phyloP scores from a whole-genome alignment of 495 filamentous ascomycete species.

The Daldinia grandis region DNA sequence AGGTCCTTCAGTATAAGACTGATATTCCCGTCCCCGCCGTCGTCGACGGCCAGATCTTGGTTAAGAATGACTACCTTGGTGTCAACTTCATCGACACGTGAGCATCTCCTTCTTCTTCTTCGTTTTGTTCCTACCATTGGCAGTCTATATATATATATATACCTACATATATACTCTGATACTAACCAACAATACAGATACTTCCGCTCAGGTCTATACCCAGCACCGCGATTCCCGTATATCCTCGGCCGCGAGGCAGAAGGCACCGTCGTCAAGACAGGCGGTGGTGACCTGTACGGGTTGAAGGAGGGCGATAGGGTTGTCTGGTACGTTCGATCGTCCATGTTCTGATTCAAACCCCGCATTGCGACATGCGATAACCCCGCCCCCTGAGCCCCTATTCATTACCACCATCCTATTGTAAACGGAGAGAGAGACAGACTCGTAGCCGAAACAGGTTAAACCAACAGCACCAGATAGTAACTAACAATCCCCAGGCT shows the following conservation, averaged over 20 bases:
- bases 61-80: conserved; percentile 86
- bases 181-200: conserved; percentile 58
- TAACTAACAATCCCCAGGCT: conserved; percentile 46
- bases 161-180: not conserved
- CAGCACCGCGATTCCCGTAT: conserved; percentile 71
- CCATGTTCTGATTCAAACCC: not conserved
- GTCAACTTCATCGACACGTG: conserved; percentile 90
- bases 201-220: conserved; percentile 90
- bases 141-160: not conserved
- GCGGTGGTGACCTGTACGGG: conserved; percentile 44
- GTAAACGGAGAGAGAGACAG: no score
- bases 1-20: conserved; percentile 78
- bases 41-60: conserved; percentile 75
- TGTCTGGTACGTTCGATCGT: conserved; percentile 55
- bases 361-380: not conserved
- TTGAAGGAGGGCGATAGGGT: conserved; percentile 73
- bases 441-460: no score
- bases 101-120: conserved; percentile 16
- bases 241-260: conserved; percentile 86
- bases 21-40: conserved; percentile 79
- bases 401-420: not conserved
- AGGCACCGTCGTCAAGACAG: conserved; percentile 52
- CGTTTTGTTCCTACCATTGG: not conserved
- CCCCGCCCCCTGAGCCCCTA: not conserved
- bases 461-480: no score